Base-by-base conservation (phyloP, 495 filamentous ascomycete species). In the Sabuloglossum arenarium region DNA sequence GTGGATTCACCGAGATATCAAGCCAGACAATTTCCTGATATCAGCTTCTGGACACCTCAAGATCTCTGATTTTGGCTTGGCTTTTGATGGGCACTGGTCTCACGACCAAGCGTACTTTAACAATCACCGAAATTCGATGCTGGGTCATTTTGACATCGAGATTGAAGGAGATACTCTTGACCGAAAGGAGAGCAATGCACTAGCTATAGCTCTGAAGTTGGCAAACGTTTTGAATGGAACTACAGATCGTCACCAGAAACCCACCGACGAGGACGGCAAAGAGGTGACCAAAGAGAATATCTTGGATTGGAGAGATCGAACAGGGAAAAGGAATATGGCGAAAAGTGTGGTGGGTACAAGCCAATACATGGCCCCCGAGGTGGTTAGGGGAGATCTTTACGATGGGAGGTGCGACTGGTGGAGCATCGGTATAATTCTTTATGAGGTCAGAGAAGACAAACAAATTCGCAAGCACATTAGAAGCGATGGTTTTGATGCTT, bases 281-380 rank as follows among this genome's bases (percentile, higher is more conserved):
- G 64, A 67, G 11, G 54, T 56, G 8, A 59, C 61, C n/a, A 57
- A 64, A 16, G 80, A 82, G 61, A 67, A 71, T 43, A 68, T 94
- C 50, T 68, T 94, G 24, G 77, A 79, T 58, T 90, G 85, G 82
- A 78, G 88, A 29, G 84, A 95, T 64, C 78, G 78, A 6, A 79
- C 76, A 45, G 79, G 86, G 11, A 84, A 78, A 61, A 77, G 88
- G 34, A 75, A 76, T 42, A 73, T 86, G 47, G 89, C 90, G 9
- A 76, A 79, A 54, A 93, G 86, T 59, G 79, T 94, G n/a, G 87
- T 97, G 34, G 90, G 90, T 3, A 97, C 90, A 0, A 94, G 87
- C 64, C 90, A 95, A 67, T 97, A 95, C 68, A 94, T 94, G 90
- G 90, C 90, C 0, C 90, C 90, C 3, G 90, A 95, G 68, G 84